A percentile compares a stretch with the other conserved stretches of the same genome.
These are phyloP conservation scores for Penicillium vulpinum DNA, from an alignment of 2,329 filamentous ascomycete species.

Conservation along the genomic window DNA sequence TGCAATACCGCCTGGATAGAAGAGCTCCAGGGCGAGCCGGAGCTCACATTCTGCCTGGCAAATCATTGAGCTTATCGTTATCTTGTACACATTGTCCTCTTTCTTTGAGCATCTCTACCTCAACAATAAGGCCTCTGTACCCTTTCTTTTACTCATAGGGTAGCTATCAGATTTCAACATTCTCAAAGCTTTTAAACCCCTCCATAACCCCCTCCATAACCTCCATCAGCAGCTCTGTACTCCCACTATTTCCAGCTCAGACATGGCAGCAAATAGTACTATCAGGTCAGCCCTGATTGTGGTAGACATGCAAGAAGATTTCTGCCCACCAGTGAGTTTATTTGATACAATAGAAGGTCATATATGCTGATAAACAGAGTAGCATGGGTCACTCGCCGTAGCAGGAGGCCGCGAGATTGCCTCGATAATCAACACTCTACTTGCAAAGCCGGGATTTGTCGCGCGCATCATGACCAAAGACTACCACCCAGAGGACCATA, in stretches of 20 bases:
- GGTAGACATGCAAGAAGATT: slow-evolving; percentile 92
- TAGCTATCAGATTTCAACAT: neutral
- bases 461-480: slow-evolving; percentile 86
- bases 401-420: slow-evolving; percentile 68
- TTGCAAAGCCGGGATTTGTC: slow-evolving; percentile 65
- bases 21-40: no score
- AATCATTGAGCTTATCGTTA: neutral
- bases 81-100: neutral
- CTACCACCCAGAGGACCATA: slow-evolving; percentile 78
- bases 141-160: neutral
- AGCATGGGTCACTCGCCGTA: slow-evolving; percentile 88
- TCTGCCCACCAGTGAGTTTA: slow-evolving; percentile 76
- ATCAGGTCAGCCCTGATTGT: slow-evolving; percentile 63
- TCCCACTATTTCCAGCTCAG: neutral
- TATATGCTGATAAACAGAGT: slow-evolving; percentile 3
- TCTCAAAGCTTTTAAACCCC: neutral
- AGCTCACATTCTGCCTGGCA: slow-evolving; percentile 5
- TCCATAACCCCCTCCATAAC: neutral
- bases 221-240: neutral
- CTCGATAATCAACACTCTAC: slow-evolving; percentile 70
- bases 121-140: neutral
- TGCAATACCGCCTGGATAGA: neutral
- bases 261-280: neutral
- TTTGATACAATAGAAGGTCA: neutral
- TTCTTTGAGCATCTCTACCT: neutral